Conservation (phyloP, 1,284 basidiomycete genomes). For the Phylloboletellus chloephorus region DNA sequence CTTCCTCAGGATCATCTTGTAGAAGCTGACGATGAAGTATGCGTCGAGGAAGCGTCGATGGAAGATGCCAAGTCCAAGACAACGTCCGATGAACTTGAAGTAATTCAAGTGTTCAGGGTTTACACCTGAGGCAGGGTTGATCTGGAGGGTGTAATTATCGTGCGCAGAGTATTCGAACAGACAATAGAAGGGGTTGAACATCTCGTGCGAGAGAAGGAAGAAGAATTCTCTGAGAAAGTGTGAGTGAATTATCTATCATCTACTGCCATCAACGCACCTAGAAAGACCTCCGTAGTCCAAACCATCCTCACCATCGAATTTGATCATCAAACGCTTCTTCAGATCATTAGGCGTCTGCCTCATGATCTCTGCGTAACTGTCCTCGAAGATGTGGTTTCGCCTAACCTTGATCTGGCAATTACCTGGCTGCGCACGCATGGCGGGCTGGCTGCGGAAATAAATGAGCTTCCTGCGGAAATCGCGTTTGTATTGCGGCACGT, state of each 20-base stretch:
- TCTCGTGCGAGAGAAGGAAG: constrained; percentile 93
- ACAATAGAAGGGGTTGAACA: constrained; percentile 96
- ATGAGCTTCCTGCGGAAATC: constrained; percentile 95
- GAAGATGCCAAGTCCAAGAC: constrained; percentile 90
- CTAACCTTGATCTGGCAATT: constrained; percentile 95
- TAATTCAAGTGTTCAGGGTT: constrained; percentile 97
- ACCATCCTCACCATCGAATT: constrained; percentile 95
- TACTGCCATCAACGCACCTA: constrained; percentile 45
- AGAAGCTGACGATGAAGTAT: constrained; percentile 95
- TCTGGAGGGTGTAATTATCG: constrained; percentile 95
- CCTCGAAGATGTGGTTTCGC: constrained; percentile 92
- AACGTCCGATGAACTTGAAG: constrained; percentile 95
- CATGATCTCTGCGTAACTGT: constrained; percentile 96
- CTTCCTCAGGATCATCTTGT: constrained; percentile 96
- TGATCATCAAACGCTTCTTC: constrained; percentile 96
- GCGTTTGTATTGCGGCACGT: constrained; percentile 95
- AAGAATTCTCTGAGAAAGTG: constrained; percentile 54
- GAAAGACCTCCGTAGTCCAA: constrained; percentile 93
- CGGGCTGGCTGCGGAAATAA: constrained; percentile 94
- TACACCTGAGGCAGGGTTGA: constrained; percentile 91
- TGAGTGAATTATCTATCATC: constrained; percentile 14
- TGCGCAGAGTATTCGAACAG: constrained; percentile 96
- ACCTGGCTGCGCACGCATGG: constrained; percentile 81
- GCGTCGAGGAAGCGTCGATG: constrained; percentile 94
- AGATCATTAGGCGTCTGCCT: constrained; percentile 88